Percentiles rank a stretch among this genome's conserved stretches.
phyloP scores from a whole-genome alignment of 139 green algal species.

The Desmodesmus armatus region DNA sequence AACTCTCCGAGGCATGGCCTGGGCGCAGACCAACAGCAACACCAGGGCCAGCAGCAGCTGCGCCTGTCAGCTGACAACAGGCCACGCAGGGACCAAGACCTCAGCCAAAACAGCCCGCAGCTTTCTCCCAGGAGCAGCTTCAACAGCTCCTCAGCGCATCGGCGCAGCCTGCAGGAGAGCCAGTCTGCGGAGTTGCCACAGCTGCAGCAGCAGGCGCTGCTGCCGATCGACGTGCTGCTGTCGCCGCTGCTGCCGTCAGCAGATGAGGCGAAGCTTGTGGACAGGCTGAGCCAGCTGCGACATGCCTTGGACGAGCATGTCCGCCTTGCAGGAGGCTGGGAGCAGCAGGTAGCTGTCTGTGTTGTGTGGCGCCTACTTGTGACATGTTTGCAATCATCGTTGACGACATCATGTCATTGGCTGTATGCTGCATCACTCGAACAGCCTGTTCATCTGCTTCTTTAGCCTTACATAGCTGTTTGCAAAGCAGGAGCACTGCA shows the following conservation, averaged over 20 bases:
- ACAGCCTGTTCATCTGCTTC: too few species aligned
- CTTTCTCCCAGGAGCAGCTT: not conserved
- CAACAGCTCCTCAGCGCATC: not conserved
- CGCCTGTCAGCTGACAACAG: not conserved
- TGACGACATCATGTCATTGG: too few species aligned
- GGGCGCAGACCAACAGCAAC: not conserved
- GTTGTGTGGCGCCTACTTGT: not conserved
- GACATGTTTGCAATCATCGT: too few species aligned
- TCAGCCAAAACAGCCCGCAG: not conserved
- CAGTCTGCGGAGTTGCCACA: not conserved
- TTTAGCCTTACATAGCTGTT: too few species aligned
- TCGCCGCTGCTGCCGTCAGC: slow-evolving; percentile 38
- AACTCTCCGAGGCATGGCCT: not conserved
- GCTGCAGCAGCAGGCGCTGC: not conserved
- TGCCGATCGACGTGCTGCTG: slow-evolving; percentile 36
- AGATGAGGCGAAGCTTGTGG: slow-evolving; percentile 28
- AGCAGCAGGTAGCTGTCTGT: slow-evolving; percentile 28
- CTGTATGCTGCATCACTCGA: too few species aligned
- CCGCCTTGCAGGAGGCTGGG: not conserved
- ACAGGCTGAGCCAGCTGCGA: slow-evolving; percentile 37
- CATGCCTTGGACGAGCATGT: slow-evolving; percentile 35
- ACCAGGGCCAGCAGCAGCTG: not conserved
- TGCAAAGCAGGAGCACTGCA: too few species aligned
- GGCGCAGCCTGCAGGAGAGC: not conserved
- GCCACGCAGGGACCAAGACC: not conserved